phyloP scores from a whole-genome alignment of 2,329 filamentous ascomycete genomes.

The Chrysosporium keratinophilum region DNA sequence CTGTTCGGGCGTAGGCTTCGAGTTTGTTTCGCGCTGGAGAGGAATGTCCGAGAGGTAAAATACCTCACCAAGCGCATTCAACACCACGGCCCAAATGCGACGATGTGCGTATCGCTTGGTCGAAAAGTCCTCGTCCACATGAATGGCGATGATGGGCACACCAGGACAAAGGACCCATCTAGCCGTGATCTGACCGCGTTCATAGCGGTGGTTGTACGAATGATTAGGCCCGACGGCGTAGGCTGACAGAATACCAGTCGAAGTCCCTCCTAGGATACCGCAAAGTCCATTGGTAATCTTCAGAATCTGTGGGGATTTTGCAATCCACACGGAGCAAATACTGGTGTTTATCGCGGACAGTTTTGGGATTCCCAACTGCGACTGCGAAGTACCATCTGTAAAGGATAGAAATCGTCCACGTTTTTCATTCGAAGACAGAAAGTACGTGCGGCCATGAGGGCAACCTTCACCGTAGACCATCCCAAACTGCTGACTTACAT shows the following conservation, averaged over 20 bases:
- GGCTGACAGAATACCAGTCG: constrained; percentile 68
- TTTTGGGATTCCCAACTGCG: constrained; percentile 63
- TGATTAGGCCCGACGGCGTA: constrained; percentile 61
- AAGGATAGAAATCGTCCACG: constrained; percentile 63
- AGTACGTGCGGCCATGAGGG: constrained; percentile 71
- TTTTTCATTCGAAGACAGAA: constrained; percentile 61
- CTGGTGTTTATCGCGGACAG: constrained; percentile 60
- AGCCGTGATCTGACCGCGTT: constrained; percentile 68
- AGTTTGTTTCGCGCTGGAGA: constrained; percentile 42
- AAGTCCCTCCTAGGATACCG: constrained; percentile 74
- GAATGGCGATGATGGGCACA: constrained; percentile 76
- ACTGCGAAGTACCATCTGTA: constrained; percentile 50
- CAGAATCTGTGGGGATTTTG: constrained; percentile 65
- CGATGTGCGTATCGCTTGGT: constrained; percentile 56
- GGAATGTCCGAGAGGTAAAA: constrained; percentile 72
- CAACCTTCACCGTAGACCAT: constrained; percentile 77
- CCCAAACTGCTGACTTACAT: constrained; percentile 76
- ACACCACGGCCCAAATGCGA: constrained; percentile 79
- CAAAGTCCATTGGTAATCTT: constrained; percentile 64
- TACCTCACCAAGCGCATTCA: constrained; percentile 87
- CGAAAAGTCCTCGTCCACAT: constrained; percentile 73
- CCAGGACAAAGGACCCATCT: constrained; percentile 87
- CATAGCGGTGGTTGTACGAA: constrained; percentile 51
- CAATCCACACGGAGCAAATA: constrained; percentile 76
- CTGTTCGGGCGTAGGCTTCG: constrained; percentile 41